These are phyloP conservation scores for Vitis cinerea DNA, from an alignment of 164 flowering plant genomes.

Conservation along the genomic window DNA sequence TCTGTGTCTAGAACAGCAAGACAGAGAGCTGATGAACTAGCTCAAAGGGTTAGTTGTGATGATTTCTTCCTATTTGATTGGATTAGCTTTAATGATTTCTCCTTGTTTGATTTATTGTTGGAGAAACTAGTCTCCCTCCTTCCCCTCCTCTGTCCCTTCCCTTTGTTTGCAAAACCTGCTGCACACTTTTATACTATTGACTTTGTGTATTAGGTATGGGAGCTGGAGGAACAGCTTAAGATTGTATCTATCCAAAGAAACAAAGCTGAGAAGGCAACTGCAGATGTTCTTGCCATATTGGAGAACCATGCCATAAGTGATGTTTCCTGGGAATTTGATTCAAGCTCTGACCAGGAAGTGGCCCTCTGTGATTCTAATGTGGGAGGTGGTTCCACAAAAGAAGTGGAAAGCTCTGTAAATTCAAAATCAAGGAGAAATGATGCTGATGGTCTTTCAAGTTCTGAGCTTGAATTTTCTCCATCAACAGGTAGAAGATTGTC, in stretches of 20 bases:
- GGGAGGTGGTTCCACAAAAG: constrained; percentile 25
- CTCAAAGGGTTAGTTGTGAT: constrained; percentile 52
- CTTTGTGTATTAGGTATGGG: constrained; percentile 47
- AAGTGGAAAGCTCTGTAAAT: constrained; percentile 28
- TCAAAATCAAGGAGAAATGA: constrained; percentile 26
- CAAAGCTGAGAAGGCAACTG: constrained; percentile 81
- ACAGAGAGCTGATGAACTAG: constrained; percentile 84
- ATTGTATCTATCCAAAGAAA: constrained; percentile 65
- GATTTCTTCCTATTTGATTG: constrained; percentile 7
- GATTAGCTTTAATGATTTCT: constrained; percentile 40
- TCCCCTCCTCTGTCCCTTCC: neutral
- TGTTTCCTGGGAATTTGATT: constrained; percentile 53
- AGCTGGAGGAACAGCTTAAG: constrained; percentile 80
- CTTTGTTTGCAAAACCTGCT: neutral
- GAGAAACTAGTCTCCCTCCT: neutral
- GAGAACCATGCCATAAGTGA: constrained; percentile 62
- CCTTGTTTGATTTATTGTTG: neutral
- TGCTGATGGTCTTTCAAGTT: constrained; percentile 41
- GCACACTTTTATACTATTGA: constrained; percentile 1
- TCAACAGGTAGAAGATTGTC: constrained; percentile 60
- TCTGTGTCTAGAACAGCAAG: constrained; percentile 76
- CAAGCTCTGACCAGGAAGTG: constrained; percentile 58
- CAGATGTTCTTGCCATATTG: constrained; percentile 71
- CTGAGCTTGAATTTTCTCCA: constrained; percentile 49
- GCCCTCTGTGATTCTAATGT: constrained; percentile 28